Conservation (phyloP, 2,329 filamentous ascomycete species). For the Diplodia scrobiculata region DNA sequence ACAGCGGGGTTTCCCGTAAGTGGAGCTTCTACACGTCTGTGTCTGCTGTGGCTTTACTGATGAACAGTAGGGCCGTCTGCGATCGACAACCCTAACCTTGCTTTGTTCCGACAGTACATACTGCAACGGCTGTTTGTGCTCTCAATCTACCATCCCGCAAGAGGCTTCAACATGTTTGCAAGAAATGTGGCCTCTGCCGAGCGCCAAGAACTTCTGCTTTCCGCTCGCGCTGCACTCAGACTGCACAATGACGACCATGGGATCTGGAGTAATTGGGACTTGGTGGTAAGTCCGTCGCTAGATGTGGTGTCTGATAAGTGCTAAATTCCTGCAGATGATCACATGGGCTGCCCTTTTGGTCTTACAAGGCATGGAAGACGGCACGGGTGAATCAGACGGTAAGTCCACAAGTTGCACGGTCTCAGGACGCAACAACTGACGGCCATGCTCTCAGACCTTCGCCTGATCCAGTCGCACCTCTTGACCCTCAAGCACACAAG, state of each 20-base stretch:
- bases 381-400: constrained; percentile 41
- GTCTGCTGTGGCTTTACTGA: background rate
- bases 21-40: background rate
- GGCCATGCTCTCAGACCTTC: constrained; percentile 26
- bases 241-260: constrained; percentile 47
- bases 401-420: background rate
- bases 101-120: constrained; percentile 49
- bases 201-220: constrained; percentile 48
- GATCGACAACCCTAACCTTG: constrained; percentile 42
- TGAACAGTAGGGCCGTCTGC: constrained; percentile 33
- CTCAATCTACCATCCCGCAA: constrained; percentile 50
- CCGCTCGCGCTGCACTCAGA: constrained; percentile 47
- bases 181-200: constrained; percentile 46
- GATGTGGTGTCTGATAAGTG: background rate
- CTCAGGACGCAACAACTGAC: background rate
- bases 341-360: constrained; percentile 52
- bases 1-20: constrained; percentile 33
- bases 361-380: constrained; percentile 48
- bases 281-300: constrained; percentile 35
- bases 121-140: constrained; percentile 49
- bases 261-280: constrained; percentile 52
- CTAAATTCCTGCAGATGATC: constrained; percentile 39
- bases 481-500: constrained; percentile 30
- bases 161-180: constrained; percentile 47
- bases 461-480: constrained; percentile 31